Percentiles rank a stretch among this genome's conserved stretches.
Evolutionary conservation across 495 filamentous ascomycete species (phyloP).

Genomic region (Elasticomyces elasticus): DNA sequence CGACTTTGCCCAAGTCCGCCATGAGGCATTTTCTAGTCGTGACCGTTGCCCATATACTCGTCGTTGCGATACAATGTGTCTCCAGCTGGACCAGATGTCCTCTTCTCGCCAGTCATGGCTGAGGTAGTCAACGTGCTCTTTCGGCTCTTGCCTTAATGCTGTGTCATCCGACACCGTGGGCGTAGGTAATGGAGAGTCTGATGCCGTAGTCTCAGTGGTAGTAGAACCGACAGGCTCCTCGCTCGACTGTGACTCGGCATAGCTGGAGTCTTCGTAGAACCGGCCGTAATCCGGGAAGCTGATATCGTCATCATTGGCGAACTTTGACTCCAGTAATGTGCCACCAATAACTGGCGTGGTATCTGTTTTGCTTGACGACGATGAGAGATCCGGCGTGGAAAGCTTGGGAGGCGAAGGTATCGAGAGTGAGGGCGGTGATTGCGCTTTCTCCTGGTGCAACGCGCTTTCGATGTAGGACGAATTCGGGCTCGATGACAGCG

Average conservation of each 20-base stretch:
- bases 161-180: constrained; percentile 68
- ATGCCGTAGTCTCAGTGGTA: constrained; percentile 14
- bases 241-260: constrained; percentile 7
- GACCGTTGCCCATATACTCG: constrained; percentile 69
- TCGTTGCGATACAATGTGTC: constrained; percentile 71
- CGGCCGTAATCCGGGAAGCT: constrained; percentile 14
- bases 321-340: background rate
- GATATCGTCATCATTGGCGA: constrained; percentile 1
- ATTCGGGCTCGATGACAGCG: background rate
- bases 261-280: constrained; percentile 7
- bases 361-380: background rate
- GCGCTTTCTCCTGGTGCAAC: background rate
- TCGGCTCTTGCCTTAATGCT: constrained; percentile 65
- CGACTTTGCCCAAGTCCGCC: constrained; percentile 93
- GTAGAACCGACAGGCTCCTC: constrained; percentile 12
- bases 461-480: background rate
- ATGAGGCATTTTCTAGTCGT: constrained; percentile 89
- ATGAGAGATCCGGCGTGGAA: background rate
- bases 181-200: constrained; percentile 22
- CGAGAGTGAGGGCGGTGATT: background rate
- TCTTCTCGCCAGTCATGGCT: constrained; percentile 94
- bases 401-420: background rate
- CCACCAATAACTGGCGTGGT: background rate
- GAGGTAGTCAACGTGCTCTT: constrained; percentile 89
- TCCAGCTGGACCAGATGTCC: constrained; percentile 97